Percentiles rank a stretch among this genome's conserved stretches.
Conservation (phyloP, 805 yeast genomes). For the Saturnispora serradocipensis region DNA sequence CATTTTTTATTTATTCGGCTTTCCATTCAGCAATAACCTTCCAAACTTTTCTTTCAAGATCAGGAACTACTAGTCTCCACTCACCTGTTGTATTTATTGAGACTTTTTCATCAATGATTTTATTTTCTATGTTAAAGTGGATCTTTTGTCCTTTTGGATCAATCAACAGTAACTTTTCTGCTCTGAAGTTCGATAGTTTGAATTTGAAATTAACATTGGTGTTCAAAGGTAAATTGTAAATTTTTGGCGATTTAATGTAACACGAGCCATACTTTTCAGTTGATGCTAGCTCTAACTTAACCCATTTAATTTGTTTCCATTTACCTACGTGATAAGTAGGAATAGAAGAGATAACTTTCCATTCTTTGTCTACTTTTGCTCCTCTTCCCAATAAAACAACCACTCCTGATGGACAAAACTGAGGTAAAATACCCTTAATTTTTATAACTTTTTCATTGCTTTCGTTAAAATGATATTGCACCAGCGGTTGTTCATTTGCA, state of each 20-base stretch:
- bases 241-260: slow-evolving; percentile 81
- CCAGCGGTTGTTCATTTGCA: slow-evolving; percentile 41
- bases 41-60: slow-evolving; percentile 73
- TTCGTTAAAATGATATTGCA: slow-evolving; percentile 72
- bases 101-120: slow-evolving; percentile 48
- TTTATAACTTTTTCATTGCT: slow-evolving; percentile 54
- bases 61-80: slow-evolving; percentile 77
- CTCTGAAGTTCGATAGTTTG: slow-evolving; percentile 1
- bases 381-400: slow-evolving; percentile 29
- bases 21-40: slow-evolving; percentile 90
- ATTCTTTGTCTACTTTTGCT: slow-evolving; percentile 30
- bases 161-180: slow-evolving; percentile 34
- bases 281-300: slow-evolving; percentile 40
- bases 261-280: slow-evolving; percentile 37
- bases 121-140: slow-evolving; percentile 44
- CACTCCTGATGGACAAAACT: slow-evolving; percentile 56
- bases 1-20: slow-evolving; percentile 2
- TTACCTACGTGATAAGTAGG: slow-evolving; percentile 69
- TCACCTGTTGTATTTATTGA: slow-evolving; percentile 63
- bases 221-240: slow-evolving; percentile 40
- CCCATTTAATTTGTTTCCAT: slow-evolving; percentile 45
- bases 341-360: slow-evolving; percentile 59
- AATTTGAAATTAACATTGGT: slow-evolving; percentile 1
- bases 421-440: slow-evolving; percentile 75
- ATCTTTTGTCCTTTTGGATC: slow-evolving; percentile 78